phyloP scores from a whole-genome alignment of 306 rosid genomes.

The Sicyos baderoa region DNA sequence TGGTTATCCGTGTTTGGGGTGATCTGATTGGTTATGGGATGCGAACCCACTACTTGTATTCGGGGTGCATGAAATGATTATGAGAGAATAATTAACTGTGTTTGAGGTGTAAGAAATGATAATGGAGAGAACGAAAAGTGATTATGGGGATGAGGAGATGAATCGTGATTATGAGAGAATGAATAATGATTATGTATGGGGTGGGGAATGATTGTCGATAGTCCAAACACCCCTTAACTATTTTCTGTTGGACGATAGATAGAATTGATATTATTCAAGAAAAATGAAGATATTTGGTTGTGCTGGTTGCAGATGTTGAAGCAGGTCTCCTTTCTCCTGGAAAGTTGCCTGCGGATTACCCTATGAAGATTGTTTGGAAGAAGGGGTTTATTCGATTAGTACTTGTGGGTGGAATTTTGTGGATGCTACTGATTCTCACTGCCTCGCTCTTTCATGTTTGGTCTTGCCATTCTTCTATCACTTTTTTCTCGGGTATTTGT shows the following conservation, averaged over 20 bases:
- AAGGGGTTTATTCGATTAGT: constrained; percentile 78
- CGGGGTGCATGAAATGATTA: too few relatives aligned
- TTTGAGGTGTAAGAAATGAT: too few relatives aligned
- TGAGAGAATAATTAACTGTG: too few relatives aligned
- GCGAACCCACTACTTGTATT: too few relatives aligned
- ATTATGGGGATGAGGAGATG: too few relatives aligned
- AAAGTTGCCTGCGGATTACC: constrained; percentile 54
- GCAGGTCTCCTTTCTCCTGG: constrained; percentile 37
- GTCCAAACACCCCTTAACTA: not conserved
- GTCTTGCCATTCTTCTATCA: constrained; percentile 80
- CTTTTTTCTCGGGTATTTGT: constrained; percentile 64
- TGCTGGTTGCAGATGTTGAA: constrained; percentile 57
- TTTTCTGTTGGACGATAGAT: constrained; percentile 1
- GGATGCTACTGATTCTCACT: constrained; percentile 78
- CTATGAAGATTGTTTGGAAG: constrained; percentile 80
- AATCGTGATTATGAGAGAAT: too few relatives aligned
- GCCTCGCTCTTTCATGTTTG: constrained; percentile 81
- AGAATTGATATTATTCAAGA: constrained; percentile 6
- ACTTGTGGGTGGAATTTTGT: constrained; percentile 78
- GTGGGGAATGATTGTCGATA: too few relatives aligned
- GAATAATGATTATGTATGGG: too few relatives aligned
- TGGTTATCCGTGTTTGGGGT: too few relatives aligned
- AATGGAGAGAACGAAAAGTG: too few relatives aligned
- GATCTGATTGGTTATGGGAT: too few relatives aligned
- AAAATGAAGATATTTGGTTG: constrained; percentile 20